Evolutionary conservation across 768 basidiomycete species (phyloP), one percentile per base, ranked within the genome.

Genomic region (Macrolepiota fuliginosa): DNA sequence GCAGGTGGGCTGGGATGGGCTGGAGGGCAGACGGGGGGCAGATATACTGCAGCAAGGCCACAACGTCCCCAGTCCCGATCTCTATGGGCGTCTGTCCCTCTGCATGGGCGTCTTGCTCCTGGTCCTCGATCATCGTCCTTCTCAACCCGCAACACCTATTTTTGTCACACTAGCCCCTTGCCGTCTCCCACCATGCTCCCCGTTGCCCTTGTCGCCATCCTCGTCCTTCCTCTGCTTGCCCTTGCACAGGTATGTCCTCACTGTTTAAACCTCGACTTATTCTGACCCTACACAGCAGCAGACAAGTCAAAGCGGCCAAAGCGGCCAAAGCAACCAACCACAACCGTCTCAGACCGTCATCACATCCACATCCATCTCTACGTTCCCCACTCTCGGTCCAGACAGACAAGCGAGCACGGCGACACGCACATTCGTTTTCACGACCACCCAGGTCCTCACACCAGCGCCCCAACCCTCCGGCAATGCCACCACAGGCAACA

Each of bases 11-110:
- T 0, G 90, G 89, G 40, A 92, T n/a, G 10, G 39, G 54, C 32
- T 49, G 70, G 0, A 79, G 77, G n/a, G 72, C 72, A 17, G 71
- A 66, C 50, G 85, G 76, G 3, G 84, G 81, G 36, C 76, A 75
- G 62, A 91, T 83, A 69, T 86, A 84, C 64, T 83, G 78, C 32
- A 90, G 81, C 45, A 86, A 66, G 63, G 81, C 70, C 49, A 78
- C 69, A 59, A 88, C 71, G 7, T 77, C 66, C 54, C 79, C 74
- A 5, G 74, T 68, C 1, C 74, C 66, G 62, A 83, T 63, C 15
- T 22, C 36, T 40, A n/a, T 37, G 27, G 53, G 53, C 22, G 42
- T 9, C n/a, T n/a, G 42, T n/a, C 9, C n/a, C 13, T 45, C 19
- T n/a, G 39, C 39, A 12, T 45, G 42, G 19, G 15, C 42, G 42